Base-by-base conservation (phyloP, 2,329 filamentous ascomycete species). In the Fulvia fulva region DNA sequence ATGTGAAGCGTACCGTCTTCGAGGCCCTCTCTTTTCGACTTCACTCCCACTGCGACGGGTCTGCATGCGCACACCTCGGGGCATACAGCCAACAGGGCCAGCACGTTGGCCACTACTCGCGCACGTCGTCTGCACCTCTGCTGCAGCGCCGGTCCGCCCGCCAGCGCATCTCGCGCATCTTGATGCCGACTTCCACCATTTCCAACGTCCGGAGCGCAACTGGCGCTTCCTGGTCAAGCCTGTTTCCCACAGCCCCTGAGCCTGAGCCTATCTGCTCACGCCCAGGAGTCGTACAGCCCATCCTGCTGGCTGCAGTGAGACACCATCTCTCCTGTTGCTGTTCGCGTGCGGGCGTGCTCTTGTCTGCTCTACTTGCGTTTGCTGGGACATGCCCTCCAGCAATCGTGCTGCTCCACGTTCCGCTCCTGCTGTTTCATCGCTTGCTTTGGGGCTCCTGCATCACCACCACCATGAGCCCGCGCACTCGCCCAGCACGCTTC, bases 261-360 rank as follows among this genome's bases (percentile, higher is more conserved):
- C 57, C 43, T 25, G 56, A 66, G 61, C 62, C 63, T 63, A 64
- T 65, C 63, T 62, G 30, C 55, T 60, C 45, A 53, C 55, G 49
- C 58, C 57, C 63, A 60, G 54, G 28, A 55, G 63, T 66, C 22
- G 51, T 62, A 66, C 64, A 64, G 55, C 56, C 45, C 57, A 52
- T 58, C 57, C 59, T 57, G 54, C 59, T 57, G 54, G 49, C 58
- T 68, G 62, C 59, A 47, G 62, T 61, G 63, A 62, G 57, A 64
- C 63, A 62, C 57, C 51, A 59, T 51, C 28, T 34, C 60, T 61
- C 57, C 58, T 61, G 57, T 61, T 60, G 52, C 45, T 53, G 56
- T 55, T 34, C 45, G 37, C n/a, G 22, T 46, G 50, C 43, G 44
- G 32, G 23, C 55, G 51, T 22, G 25, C 45, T 25, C 50, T 45